Evolutionary conservation across 2,329 filamentous ascomycete species (phyloP), one percentile per base, ranked within the genome.

Genomic region (Amauroascus verrucosus): DNA sequence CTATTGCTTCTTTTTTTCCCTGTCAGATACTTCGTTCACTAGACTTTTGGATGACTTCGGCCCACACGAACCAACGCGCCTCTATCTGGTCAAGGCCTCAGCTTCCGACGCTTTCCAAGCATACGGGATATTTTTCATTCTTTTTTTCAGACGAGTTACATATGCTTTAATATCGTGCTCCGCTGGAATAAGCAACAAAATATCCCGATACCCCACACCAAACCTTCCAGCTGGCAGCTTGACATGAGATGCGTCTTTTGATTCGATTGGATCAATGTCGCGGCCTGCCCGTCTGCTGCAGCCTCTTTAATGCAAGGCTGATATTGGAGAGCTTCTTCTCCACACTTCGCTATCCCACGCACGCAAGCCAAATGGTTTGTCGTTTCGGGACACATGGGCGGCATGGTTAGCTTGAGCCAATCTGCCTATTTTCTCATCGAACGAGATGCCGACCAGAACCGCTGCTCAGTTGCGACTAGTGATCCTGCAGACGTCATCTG

Each of bases 301-400:
- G 46, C 46, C 33, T n/a, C n/a, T 48, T 37, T 38, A 6, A 51
- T 43, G 38, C 37, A 51, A 51, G 48, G 48, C 48, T 51, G 48
- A 44, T 33, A 35, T 44, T 44, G 38, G 48, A 51, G 40, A 33
- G 26, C 40, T 43, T 43, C 40, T 41, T 41, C 38, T 44, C 48
- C 48, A 51, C 48, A 32, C 28, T 51, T 51, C 38, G 48, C 48
- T 51, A 41, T 50, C 48, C 48, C 48, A 51, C 37, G 38, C 40
- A 43, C 6, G 24, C 30, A 22, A 41, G 13, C 28, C 48, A 26
- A 35, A 33, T 51, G 26, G 37, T 28, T 51, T 6, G 37, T 44
- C 37, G 28, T 44, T 44, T 41, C 26, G 37, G 38, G 35, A 43
- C 48, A 51, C 48, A 51, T 44, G 48, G 38, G 38, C 38, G 24